Evolutionary conservation across 2,329 filamentous ascomycete genomes (phyloP), one percentile per base, ranked within the genome.

Genomic region (Fusarium longipes): DNA sequence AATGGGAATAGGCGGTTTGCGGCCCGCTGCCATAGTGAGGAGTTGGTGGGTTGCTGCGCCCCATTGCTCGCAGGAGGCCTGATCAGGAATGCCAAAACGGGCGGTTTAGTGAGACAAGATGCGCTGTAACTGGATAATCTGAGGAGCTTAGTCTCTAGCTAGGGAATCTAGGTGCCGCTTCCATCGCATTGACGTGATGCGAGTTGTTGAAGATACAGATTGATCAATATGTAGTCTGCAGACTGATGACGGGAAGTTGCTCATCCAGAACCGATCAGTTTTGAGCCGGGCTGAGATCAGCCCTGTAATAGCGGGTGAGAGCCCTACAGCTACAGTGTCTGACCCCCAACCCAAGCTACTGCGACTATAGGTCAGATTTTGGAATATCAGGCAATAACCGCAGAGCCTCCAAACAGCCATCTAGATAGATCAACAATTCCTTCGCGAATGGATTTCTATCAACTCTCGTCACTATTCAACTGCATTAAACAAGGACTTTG

Each of bases 31-130:
- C 17, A 24, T 42, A 4, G 39, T 14, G 30, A 5, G 15, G 15
- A 33, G 30, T 33, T 33, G 30, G 39, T 18, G 24, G 18, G 57
- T 36, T 68, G 65, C 65, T 68, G 65, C 65, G 65, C 65, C 65
- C 42, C 60, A 47, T 32, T 29, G 65, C 56, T 65, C 35, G 32
- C 42, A 68, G 65, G 65, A 68, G 65, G 65, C 65, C 65, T 68
- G 43, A 50, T 54, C 30, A 24, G 42, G 32, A 43, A 30, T 36
- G 52, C 59, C 49, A 42, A 48, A 58, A 39, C 35, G 27, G 35
- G 17, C 29, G 38, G 15, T 62, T 32, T 29, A 10, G 50, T 54
- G 65, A 65, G 55, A 68, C 65, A 53, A 10, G 11, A 20, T 20
- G 24, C 33, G 18, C 22, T 58, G 43, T 47, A 60, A 67, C 47